Conservation (phyloP, 768 basidiomycete genomes). For the Glaciozyma antarctica region DNA sequence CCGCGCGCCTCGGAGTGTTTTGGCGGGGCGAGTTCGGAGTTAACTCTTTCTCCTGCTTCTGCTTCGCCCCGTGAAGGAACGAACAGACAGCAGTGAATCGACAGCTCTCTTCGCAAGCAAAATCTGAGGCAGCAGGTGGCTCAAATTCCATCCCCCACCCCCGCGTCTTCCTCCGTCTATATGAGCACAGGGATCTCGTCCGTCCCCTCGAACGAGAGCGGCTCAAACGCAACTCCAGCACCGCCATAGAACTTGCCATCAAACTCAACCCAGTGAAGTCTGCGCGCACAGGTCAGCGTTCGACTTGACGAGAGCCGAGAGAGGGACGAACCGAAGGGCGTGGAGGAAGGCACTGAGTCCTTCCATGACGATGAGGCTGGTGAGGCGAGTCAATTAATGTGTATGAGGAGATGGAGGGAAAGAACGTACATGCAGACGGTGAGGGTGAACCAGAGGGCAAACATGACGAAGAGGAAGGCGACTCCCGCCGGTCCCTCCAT, state of each 20-base stretch:
- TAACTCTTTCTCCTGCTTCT: no score
- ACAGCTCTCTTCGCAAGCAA: no score
- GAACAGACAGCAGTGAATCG: no score
- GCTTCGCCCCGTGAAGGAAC: no score
- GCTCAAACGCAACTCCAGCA: slow-evolving; percentile 72
- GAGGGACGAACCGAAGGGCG: slow-evolving; percentile 53
- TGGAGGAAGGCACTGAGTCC: slow-evolving; percentile 93
- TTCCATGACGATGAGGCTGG: slow-evolving; percentile 89
- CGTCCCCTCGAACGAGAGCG: slow-evolving; percentile 66
- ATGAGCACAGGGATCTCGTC: slow-evolving; percentile 37
- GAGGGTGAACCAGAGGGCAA: slow-evolving; percentile 70
- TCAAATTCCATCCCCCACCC: neutral
- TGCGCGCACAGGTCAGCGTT: no score
- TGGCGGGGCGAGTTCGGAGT: no score
- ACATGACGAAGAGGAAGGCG: slow-evolving; percentile 55
- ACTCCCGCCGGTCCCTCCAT: slow-evolving; percentile 43
- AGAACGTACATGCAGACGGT: slow-evolving; percentile 50
- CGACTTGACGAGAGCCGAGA: no score
- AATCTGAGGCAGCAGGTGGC: neutral
- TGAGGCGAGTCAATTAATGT: neutral
- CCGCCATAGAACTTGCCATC: slow-evolving; percentile 72
- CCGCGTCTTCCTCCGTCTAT: no score
- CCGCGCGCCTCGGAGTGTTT: no score
- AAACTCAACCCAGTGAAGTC: slow-evolving; percentile 85
- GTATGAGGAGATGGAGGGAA: neutral